A percentile compares a stretch with the other conserved stretches of the same genome.
Evolutionary conservation across 179 eudicot species (phyloP).

Genomic region (Silene coronaria): DNA sequence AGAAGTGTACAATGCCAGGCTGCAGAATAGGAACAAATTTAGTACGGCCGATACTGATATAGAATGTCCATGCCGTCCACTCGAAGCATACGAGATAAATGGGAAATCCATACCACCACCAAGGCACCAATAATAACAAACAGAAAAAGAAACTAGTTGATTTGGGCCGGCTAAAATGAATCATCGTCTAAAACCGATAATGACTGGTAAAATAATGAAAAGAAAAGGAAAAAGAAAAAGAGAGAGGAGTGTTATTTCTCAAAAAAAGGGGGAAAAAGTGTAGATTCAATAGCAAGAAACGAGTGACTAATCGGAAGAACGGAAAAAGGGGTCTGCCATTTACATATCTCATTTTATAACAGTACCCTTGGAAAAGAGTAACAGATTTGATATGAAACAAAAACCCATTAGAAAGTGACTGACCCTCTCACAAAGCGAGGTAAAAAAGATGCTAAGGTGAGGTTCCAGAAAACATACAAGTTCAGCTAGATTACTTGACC

Average conservation of each 20-base stretch:
- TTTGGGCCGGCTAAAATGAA: too few relatives aligned
- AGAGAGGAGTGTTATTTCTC: too few relatives aligned
- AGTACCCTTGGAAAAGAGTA: neutral
- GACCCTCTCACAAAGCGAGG: neutral
- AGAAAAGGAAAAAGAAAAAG: neutral
- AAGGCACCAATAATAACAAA: too few relatives aligned
- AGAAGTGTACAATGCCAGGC: constrained; percentile 55
- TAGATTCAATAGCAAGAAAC: neutral
- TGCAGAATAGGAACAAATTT: constrained; percentile 25
- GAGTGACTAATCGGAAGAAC: constrained; percentile 5
- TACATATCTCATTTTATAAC: neutral
- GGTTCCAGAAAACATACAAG: constrained; percentile 36
- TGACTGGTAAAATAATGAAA: neutral
- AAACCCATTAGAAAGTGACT: neutral
- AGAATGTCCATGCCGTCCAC: neutral
- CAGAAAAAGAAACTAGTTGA: too few relatives aligned
- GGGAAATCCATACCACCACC: neutral
- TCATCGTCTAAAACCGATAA: neutral
- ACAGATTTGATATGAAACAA: neutral
- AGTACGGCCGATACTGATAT: constrained; percentile 3
- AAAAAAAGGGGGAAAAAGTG: too few relatives aligned
- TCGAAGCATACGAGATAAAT: neutral
- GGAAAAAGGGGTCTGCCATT: neutral
- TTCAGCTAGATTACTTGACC: constrained; percentile 61
- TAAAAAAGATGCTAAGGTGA: neutral